A percentile compares a stretch with the other conserved stretches of the same genome.
Evolutionary conservation across 345 rosid genomes (phyloP).

Genomic region (Melaleuca quinquenervia): DNA sequence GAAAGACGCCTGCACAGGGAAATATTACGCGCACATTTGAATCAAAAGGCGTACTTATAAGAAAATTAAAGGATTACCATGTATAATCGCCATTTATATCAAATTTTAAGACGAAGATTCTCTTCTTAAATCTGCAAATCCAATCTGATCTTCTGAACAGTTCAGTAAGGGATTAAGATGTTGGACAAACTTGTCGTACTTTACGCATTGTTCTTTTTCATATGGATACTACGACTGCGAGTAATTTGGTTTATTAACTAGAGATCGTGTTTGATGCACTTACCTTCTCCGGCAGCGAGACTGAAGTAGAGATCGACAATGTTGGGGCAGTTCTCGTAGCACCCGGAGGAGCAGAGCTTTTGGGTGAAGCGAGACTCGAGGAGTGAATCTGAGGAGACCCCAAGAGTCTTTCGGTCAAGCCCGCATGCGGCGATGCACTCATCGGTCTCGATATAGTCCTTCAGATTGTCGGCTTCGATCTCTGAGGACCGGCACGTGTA

Average conservation of each 20-base stretch:
- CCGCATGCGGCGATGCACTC: constrained; percentile 64
- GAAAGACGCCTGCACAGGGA: constrained; percentile 43
- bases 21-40: background rate
- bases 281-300: constrained; percentile 96
- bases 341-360: constrained; percentile 63
- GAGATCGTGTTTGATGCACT: background rate
- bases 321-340: constrained; percentile 73
- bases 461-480: constrained; percentile 57
- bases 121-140: background rate
- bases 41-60: background rate
- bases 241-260: background rate
- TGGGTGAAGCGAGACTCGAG: constrained; percentile 52
- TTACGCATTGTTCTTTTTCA: background rate
- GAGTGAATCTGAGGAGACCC: constrained; percentile 81
- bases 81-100: background rate
- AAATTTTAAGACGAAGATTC: background rate
- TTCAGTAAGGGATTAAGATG: background rate
- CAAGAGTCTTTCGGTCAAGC: constrained; percentile 61
- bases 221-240: background rate
- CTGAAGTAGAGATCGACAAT: constrained; percentile 78
- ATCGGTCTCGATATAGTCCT: constrained; percentile 58
- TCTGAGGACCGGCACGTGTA: constrained; percentile 66
- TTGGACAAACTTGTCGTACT: background rate
- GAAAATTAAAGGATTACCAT: background rate
- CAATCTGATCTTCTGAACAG: background rate